Base-by-base conservation (phyloP, 2,329 filamentous ascomycete species). In the Aspergillus candidus region DNA sequence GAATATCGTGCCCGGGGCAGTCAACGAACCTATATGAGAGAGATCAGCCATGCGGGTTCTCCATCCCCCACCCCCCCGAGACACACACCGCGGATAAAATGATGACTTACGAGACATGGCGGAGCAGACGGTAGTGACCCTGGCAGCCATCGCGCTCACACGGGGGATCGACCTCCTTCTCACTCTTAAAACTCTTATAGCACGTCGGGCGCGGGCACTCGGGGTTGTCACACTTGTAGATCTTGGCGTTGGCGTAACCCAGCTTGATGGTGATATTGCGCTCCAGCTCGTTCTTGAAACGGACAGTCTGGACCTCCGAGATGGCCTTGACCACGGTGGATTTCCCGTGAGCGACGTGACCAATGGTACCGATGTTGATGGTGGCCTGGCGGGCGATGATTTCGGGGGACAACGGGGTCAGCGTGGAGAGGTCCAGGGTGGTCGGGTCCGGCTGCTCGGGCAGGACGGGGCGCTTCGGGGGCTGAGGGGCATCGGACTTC, bases 261-360 rank as follows among this genome's bases (percentile, higher is more conserved):
- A 98, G 81, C 82, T 98, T 98, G 78, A 98, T 98, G 62, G 93
- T 98, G 65, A 98, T 98, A 72, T 98, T 98, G 65, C 93, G 81
- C 74, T 97, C 94, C 73, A 96, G 75, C 74, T 98, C 93, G 76
- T 97, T 98, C 85, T 98, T 98, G 79, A 98, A 98, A 58, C 93
- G 83, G 65, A 98, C 93, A 13, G 93, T 98, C 79, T 98, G 93
- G 53, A 98, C 93, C 51, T 93, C 93, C 2, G 93, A 97, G 61
- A 98, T 97, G 61, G 93, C 93, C 79, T 98, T 98, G 61, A 98
- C 93, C 40, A 98, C 93, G 15, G 93, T 98, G 50, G 88, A 95
- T 72, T 97, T 97, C 67, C 91, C 91, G 85, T 97, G 91, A 65
- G 93, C 93, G 77, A 97, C 91, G 70, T 97, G 93, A 44, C 91